Evolutionary conservation across 2,329 filamentous ascomycete genomes (phyloP), one percentile per base, ranked within the genome.

Genomic region (Didymella sp.): DNA sequence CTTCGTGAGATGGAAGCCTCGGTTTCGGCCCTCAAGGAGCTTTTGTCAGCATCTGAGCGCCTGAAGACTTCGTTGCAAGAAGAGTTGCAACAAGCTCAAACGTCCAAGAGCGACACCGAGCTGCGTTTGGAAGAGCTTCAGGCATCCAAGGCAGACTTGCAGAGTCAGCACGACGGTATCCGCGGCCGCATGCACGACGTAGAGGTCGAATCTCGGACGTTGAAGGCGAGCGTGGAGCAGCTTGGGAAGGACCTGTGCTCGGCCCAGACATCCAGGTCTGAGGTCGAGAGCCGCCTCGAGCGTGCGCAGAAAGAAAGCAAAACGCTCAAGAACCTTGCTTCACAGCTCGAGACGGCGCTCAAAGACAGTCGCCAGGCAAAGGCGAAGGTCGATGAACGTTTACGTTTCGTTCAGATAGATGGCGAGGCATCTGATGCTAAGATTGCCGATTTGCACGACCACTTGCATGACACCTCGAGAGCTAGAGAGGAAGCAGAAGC

Each of bases 1-100:
- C 62, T 71, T n/a, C 61, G 50, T n/a, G 63, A 69, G 30, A 61
- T 72, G 7, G 63, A 69, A 44, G 31, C 62, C 4, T 62, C 71
- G 17, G 58, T 71, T 35, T 28, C 55, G 9, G 53, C 49, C 25
- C 62, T 71, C 2, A 62, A 58, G 19, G 56, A 58, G 12, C 51
- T 57, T 2, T 38, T 71, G 21, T 54, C 51, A 13, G 56, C 61
- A 1, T 67, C 67, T 7, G 59, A 69, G 40, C 58, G 57, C 24
- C 40, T 64, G 11, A 65, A 63, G 15, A 30, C 33, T 0, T 60
- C 61, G 1, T 47, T 69, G 19, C 58, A 63, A 8, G 17, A 58
- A 27, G 64, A 69, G 42, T 37, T 71, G 12, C 42, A 49, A 12
- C 53, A 58, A 19, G 51, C 59, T 5, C 62, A 62, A 4, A 24